Evolutionary conservation across 2,329 filamentous ascomycete species (phyloP), one percentile per base, ranked within the genome.

Genomic region (Phyllosticta paracitricarpa): DNA sequence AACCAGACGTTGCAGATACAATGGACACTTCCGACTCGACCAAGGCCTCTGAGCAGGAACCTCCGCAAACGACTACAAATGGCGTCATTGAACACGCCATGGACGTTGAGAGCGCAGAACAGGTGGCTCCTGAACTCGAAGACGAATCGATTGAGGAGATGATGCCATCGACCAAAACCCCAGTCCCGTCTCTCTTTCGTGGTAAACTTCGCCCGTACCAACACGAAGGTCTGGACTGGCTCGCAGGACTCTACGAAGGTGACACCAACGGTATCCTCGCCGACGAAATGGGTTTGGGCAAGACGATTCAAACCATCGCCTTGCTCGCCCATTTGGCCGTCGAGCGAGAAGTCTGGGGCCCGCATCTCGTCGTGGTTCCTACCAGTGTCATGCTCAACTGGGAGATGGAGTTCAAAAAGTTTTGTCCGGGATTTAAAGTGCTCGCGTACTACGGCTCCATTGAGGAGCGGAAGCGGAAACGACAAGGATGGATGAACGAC

Each of bases 391-490:
- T 99, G 82, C 84, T 99, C 65, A 99, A 99, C 71, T 99, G 94
- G 94, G 95, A 99, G 73, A 97, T 97, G 89, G 94, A 99, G 75
- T 99, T 99, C 81, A 97, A 97, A 71, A 99, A 99, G 73, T 99
- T 93, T 85, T 90, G 92, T 62, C 94, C 95, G 2, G 93, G 94
- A 0, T 99, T 99, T 80, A 97, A 97, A 72, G 96, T 99, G 61
- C 80, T 99, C 63, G 94, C 92, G 0, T 99, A 99, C 76, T 99
- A 97, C 71, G 94, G 95, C 53, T 90, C 88, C 52, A 89, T 92
- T 68, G 91, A 97, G 66, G 94, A 99, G 75, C 87, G 94, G 54
- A 92, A 90, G 72, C 82, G 87, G 66, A 97, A 97, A 74, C 88
- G 95, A 28, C 85, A 88, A 69, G 93, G 94, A 1, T 99, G 94